phyloP scores from a whole-genome alignment of 495 filamentous ascomycete species.

The Tuber brumale region DNA sequence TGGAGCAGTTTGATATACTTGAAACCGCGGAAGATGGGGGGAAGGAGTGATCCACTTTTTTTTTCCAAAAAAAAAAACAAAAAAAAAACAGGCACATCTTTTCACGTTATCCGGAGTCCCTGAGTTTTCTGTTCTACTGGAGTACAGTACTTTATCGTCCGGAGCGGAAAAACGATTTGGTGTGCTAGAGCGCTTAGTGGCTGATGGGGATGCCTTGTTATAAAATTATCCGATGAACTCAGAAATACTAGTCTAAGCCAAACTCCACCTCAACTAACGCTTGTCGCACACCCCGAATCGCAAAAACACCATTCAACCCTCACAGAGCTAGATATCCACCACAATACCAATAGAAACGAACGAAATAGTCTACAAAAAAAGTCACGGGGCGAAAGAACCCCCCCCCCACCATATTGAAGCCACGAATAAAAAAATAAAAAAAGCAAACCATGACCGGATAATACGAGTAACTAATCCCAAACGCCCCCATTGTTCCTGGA shows the following conservation, averaged over 20 bases:
- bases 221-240: too few relatives aligned
- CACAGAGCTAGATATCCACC: neutral
- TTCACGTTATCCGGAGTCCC: neutral
- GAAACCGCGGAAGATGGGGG: neutral
- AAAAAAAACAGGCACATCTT: neutral
- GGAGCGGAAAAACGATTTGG: neutral
- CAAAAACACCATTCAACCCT: neutral
- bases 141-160: neutral
- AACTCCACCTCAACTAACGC: neutral
- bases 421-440: neutral
- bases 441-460: neutral
- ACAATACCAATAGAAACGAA: neutral
- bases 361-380: neutral
- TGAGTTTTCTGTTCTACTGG: neutral
- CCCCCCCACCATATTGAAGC: too few relatives aligned
- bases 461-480: neutral
- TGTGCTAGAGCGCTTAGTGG: neutral
- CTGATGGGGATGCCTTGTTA: neutral
- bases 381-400: too few relatives aligned
- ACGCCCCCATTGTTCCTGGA: neutral
- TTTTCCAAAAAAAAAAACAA: neutral
- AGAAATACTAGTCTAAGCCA: neutral
- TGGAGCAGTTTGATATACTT: neutral
- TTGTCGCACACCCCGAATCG: neutral
- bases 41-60: neutral